Conservation (phyloP, 805 yeast species). For the Monosporozyma siamensis region DNA sequence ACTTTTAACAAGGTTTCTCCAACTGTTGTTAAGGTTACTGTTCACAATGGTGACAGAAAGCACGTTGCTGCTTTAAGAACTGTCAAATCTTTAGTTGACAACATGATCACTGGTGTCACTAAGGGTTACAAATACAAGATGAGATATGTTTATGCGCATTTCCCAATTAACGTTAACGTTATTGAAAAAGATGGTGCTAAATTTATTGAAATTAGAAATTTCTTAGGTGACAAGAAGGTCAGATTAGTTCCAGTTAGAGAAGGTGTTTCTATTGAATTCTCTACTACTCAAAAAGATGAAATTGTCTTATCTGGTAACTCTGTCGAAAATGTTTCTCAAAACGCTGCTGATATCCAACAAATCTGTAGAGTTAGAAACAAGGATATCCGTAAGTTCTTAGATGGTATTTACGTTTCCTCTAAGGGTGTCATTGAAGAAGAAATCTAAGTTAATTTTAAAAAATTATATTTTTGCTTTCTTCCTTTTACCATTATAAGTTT, state of each 20-base stretch:
- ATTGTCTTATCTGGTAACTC: slow-evolving; percentile 66
- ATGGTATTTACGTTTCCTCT: slow-evolving; percentile 98
- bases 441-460: slow-evolving; percentile 16
- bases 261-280: slow-evolving; percentile 81
- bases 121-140: slow-evolving; percentile 98
- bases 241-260: slow-evolving; percentile 78
- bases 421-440: slow-evolving; percentile 80
- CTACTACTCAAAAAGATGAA: slow-evolving; percentile 89
- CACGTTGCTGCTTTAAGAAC: slow-evolving; percentile 99
- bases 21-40: slow-evolving; percentile 63
- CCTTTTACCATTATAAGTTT: not conserved
- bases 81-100: slow-evolving; percentile 87
- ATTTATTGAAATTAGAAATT: slow-evolving; percentile 94
- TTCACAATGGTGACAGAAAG: slow-evolving; percentile 99
- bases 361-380: slow-evolving; percentile 98
- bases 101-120: slow-evolving; percentile 97
- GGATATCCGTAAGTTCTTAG: slow-evolving; percentile 99
- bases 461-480: not conserved
- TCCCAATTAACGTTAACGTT: slow-evolving; percentile 98
- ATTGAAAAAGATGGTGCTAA: slow-evolving; percentile 65
- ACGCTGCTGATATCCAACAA: slow-evolving; percentile 97
- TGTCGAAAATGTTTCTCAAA: slow-evolving; percentile 82
- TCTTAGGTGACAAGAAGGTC: slow-evolving; percentile 98
- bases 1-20: slow-evolving; percentile 74
- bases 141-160: slow-evolving; percentile 99